Base-by-base conservation (phyloP, 163 green algal species). In the Volvox carteri region DNA sequence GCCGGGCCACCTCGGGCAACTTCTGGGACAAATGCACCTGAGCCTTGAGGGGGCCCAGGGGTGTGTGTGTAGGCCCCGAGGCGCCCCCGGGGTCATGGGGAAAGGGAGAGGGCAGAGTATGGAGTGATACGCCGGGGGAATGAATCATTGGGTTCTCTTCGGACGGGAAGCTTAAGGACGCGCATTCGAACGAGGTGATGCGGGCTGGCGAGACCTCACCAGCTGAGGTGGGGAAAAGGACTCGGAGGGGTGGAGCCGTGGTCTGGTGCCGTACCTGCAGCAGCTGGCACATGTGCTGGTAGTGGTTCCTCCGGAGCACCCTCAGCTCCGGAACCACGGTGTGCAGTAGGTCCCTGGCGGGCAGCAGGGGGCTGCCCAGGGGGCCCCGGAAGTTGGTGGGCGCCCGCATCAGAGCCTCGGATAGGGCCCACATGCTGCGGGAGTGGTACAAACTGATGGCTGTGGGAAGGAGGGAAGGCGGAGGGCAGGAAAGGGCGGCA, bases 321-420 rank as follows among this genome's bases (percentile, higher is more conserved):
- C 30, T 42, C 62, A 68, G 25, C 79, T 67, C 60, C 44, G 7
- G 19, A 3, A 37, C 62, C n/a, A n/a, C n/a, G n/a, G 79, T 42
- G n/a, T 48, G 23, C 44, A 8, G 42, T 42, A 78, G n/a, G 44
- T 87, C 79, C 2, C 1, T 21, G 0, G n/a, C 6, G 16, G n/a
- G 42, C 18, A 87, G 79, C 62, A 78, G 60, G 30, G n/a, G 9
- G 56, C 33, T 58, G 78, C 78, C 78, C n/a, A n/a, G n/a, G 39
- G 58, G 78, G 58, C 78, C 58, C 28, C 58, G 35, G 78, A 75
- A 86, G 41, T 60, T 86, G 41, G 9, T 11, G 0, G 58, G 50
- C 3, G 58, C 58, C 1, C 58, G 19, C 41, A n/a, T 76, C 16
- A 86, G 78, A 4, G 41, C 41, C 37, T 86, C 78, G 0, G 25